Percentiles rank a stretch among this genome's conserved stretches.
phyloP scores from a whole-genome alignment of 768 basidiomycete genomes.

The Floccularia luteovirens region DNA sequence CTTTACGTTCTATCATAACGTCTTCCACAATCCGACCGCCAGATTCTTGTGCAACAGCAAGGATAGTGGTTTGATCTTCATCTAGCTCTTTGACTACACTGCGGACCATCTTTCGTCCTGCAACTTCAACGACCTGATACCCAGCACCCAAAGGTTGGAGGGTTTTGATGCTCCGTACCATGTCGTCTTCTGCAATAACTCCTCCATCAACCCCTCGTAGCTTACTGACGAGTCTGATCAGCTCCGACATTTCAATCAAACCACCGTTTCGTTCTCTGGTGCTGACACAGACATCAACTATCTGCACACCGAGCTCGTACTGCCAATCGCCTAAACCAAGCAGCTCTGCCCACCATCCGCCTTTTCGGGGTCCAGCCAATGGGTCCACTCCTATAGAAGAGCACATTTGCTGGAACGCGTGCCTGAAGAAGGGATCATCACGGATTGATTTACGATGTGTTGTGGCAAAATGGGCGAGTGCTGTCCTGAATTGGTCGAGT shows the following conservation, averaged over 20 bases:
- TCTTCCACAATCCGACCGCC: slow-evolving; percentile 68
- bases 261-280: slow-evolving; percentile 90
- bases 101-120: slow-evolving; percentile 74
- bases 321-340: slow-evolving; percentile 91
- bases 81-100: slow-evolving; percentile 90
- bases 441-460: slow-evolving; percentile 82
- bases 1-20: slow-evolving; percentile 47
- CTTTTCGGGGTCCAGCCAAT: slow-evolving; percentile 75
- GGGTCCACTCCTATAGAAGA: slow-evolving; percentile 92
- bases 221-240: slow-evolving; percentile 71
- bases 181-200: slow-evolving; percentile 80
- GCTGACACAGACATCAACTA: slow-evolving; percentile 86
- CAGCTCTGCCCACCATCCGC: slow-evolving; percentile 90
- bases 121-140: slow-evolving; percentile 75
- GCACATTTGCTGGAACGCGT: slow-evolving; percentile 95
- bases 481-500: slow-evolving; percentile 75
- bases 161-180: slow-evolving; percentile 77
- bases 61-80: slow-evolving; percentile 77
- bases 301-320: slow-evolving; percentile 91
- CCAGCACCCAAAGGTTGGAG: slow-evolving; percentile 88
- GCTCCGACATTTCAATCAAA: slow-evolving; percentile 81
- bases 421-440: slow-evolving; percentile 78
- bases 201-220: slow-evolving; percentile 63
- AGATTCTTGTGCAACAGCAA: slow-evolving; percentile 62
- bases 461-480: slow-evolving; percentile 72